Evolutionary conservation across 106 monocot genomes (phyloP), one percentile per base, ranked within the genome.

Genomic region (Triglochin maritima): DNA sequence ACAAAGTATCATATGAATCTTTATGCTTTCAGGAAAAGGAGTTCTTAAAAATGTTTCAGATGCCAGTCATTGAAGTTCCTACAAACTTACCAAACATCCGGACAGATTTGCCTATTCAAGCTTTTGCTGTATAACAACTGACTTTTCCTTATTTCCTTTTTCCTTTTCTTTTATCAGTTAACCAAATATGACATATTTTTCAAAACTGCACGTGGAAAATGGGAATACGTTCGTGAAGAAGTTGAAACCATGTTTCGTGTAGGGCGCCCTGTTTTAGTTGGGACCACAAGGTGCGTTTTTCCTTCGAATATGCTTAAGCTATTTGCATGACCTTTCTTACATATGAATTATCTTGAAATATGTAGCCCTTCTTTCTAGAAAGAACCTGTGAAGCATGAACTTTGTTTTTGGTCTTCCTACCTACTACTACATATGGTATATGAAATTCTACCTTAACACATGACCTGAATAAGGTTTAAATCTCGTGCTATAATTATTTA

Each of bases 11-110:
- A 71, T 61, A 5, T 4, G 17, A 46, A 7, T 49, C 43, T 57
- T 75, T 62, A 10, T 63, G 11, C 59, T 48, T 78, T 65, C 88
- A 98, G 96, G 96, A 98, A 62, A 98, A 88, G 66, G 96, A 98
- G 73, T 92, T 98, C 71, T 45, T 98, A n/a, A 98, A 98, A 79
- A 98, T 98, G 96, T 98, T 98, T 77, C 78, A 88, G 50, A 82
- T 85, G 80, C 96, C 96, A 15, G 96, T 98, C 64, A 84, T 98
- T 76, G 96, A 92, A 81, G 71, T 98, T 44, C 96, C 96, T 46
- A 98, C 96, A 76, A 98, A 98, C 84, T 67, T 98, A 77, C 88
- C 91, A 62, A 98, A 98, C 69, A 86, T 98, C 42, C 76, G 96
- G 14, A 64, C 60, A 17, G 96, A 98, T 73, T 86, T 91, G 29